Evolutionary conservation across 768 basidiomycete species (phyloP).

Genomic region (Brasilioporus rufonigricans): DNA sequence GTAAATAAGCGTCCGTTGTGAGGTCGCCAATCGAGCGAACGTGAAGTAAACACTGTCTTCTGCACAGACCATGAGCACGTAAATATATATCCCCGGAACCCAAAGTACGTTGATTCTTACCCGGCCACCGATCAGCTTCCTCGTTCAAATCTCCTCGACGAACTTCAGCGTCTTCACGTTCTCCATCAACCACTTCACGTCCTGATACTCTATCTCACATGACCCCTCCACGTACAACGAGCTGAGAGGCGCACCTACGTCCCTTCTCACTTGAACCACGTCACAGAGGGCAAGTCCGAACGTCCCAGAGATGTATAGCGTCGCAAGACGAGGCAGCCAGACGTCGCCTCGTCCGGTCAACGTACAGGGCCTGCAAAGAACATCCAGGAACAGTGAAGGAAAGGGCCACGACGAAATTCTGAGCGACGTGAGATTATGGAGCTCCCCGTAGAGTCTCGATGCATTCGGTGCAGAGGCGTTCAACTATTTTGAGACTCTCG

Average conservation of each 20-base stretch:
- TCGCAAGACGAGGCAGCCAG: neutral
- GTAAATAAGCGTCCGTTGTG: too few species aligned
- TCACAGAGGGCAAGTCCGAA: neutral
- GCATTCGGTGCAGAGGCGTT: slow-evolving; percentile 37
- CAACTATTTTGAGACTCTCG: slow-evolving; percentile 50
- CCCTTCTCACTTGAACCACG: neutral
- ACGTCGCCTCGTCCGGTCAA: neutral
- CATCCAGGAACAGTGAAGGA: neutral
- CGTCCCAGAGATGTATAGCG: neutral
- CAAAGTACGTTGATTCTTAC: too few species aligned
- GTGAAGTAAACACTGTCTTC: too few species aligned
- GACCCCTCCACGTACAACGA: neutral
- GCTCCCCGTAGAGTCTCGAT: slow-evolving; percentile 40
- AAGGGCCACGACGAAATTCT: neutral
- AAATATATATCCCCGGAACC: neutral
- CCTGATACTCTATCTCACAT: too few species aligned
- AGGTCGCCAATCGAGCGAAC: too few species aligned
- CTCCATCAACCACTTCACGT: neutral
- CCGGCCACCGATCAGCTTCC: neutral
- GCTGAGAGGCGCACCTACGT: neutral
- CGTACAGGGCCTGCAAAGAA: neutral
- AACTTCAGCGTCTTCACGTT: neutral
- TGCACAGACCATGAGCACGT: too few species aligned
- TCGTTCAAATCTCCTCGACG: neutral
- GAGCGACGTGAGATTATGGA: slow-evolving; percentile 46